Percentiles rank a stretch among this genome's conserved stretches.
Conservation (phyloP, 805 yeast species). For the Candida saitoana region DNA sequence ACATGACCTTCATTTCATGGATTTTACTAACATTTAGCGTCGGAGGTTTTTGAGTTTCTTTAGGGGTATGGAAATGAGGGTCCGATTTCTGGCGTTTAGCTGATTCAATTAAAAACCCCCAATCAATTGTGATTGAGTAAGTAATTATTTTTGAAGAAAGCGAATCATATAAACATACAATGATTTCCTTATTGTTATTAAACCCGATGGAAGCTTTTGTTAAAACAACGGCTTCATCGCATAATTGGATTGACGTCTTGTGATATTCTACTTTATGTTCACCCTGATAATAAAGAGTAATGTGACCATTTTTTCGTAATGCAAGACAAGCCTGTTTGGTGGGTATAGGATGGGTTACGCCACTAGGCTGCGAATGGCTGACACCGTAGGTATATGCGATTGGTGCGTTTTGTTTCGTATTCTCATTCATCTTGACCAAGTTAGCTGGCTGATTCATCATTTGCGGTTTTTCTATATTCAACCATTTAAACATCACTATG, state of each 20-base stretch:
- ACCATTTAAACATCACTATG: slow-evolving; percentile 61
- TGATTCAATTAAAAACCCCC: slow-evolving; percentile 52
- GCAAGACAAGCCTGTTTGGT: slow-evolving; percentile 70
- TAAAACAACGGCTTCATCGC: slow-evolving; percentile 20
- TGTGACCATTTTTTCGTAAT: slow-evolving; percentile 58
- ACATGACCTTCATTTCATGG: slow-evolving; percentile 26
- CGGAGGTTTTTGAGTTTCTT: slow-evolving; percentile 40
- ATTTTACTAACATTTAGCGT: slow-evolving; percentile 28
- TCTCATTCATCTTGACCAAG: slow-evolving; percentile 16
- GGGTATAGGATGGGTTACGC: slow-evolving; percentile 63
- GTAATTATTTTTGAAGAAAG: slow-evolving; percentile 34
- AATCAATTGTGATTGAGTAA: slow-evolving; percentile 44
- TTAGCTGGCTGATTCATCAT: slow-evolving; percentile 58
- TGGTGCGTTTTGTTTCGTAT: slow-evolving; percentile 8
- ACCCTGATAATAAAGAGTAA: slow-evolving; percentile 60
- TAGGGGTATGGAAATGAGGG: slow-evolving; percentile 50
- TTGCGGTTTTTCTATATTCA: slow-evolving; percentile 65
- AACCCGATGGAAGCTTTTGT: slow-evolving; percentile 53
- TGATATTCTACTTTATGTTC: slow-evolving; percentile 58
- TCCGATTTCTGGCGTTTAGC: slow-evolving; percentile 43
- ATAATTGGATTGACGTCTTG: slow-evolving; percentile 27
- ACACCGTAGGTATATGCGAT: slow-evolving; percentile 50
- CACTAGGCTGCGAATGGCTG: slow-evolving; percentile 54
- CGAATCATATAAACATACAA: slow-evolving; percentile 40
- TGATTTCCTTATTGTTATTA: slow-evolving; percentile 41